Base-by-base conservation (phyloP, 768 basidiomycete genomes). In the Paxillus rubicundulus region DNA sequence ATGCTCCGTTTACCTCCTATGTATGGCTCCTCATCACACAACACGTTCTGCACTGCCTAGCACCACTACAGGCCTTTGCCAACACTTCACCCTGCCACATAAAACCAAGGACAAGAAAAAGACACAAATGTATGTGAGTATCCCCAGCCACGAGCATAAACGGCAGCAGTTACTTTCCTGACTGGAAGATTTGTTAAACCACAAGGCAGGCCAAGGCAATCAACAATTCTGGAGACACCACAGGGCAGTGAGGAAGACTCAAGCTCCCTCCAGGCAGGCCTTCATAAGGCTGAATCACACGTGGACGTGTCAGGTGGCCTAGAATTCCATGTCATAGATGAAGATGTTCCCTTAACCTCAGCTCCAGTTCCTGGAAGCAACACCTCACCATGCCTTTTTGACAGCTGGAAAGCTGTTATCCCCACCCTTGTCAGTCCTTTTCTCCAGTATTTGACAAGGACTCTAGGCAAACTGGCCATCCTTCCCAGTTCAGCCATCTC, bases 31-130 rank as follows among this genome's bases (percentile, higher is more conserved):
- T 21, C 5, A 5, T 42, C 41, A 6, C 12, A 21, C 20, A 24
- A 42, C 20, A 13, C 41, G 21, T 8, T 20, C 41, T 24, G 41
- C 41, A 16, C 20, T 42, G 20, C 45, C 45, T 16, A 42, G 41
- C 24, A 42, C 41, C 10, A 27, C 21, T 9, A 21, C 28, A 45
- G 60, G 65, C 10, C 55, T 66, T 9, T 58, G 63, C 0, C n/a
- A 18, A 9, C 51, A 53, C 17, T 66, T 61, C 24, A 30, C 36
- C 5, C 60, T 52, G 10, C 65, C 65, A 9, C 40, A 51, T 14
- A 64, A 60, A 44, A 18, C 24, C 16, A 14, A 33, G n/a, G 50
- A 62, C 20, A 48, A 24, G 9, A 44, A 39, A 9, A 56, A 61
- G 42, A 53, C 45, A 16, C 50, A 47, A 2, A 7, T 32, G 18